phyloP scores from a whole-genome alignment of 176 grass and related monocot genomes.

The Oryza australiensis region DNA sequence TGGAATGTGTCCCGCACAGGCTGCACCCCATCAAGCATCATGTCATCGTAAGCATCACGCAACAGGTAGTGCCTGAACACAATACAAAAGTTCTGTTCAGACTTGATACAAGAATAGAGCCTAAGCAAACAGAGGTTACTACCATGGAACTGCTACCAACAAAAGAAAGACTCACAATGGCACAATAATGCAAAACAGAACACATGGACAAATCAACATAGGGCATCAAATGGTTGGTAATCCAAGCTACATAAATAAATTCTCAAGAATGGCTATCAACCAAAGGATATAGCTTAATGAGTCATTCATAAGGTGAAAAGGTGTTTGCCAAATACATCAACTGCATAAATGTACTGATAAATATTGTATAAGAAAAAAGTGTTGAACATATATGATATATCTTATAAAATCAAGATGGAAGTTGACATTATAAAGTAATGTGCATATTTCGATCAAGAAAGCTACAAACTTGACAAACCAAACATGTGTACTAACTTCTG shows the following conservation, averaged over 20 bases:
- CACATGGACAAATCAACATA: neutral
- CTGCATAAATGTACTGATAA: neutral
- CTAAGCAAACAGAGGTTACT: slow-evolving; percentile 8
- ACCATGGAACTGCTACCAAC: neutral
- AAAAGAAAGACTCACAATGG: slow-evolving; percentile 4
- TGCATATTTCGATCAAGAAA: neutral
- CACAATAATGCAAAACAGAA: neutral
- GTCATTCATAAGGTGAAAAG: neutral
- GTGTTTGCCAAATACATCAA: neutral
- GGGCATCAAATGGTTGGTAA: neutral
- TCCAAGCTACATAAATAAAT: neutral
- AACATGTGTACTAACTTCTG: neutral
- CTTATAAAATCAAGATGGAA: neutral
- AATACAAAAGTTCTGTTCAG: neutral
- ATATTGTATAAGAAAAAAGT: neutral
- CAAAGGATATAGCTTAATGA: neutral
- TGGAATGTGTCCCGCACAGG: slow-evolving; percentile 86
- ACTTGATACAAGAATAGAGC: neutral
- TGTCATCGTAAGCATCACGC: slow-evolving; percentile 91
- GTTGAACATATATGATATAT: neutral
- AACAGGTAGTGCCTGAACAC: slow-evolving; percentile 67
- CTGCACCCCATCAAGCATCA: slow-evolving; percentile 96
- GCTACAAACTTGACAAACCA: neutral
- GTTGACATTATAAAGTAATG: neutral
- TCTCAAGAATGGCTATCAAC: neutral